phyloP scores from a whole-genome alignment of 495 filamentous ascomycete genomes.

The Aspergillus ostianus region DNA sequence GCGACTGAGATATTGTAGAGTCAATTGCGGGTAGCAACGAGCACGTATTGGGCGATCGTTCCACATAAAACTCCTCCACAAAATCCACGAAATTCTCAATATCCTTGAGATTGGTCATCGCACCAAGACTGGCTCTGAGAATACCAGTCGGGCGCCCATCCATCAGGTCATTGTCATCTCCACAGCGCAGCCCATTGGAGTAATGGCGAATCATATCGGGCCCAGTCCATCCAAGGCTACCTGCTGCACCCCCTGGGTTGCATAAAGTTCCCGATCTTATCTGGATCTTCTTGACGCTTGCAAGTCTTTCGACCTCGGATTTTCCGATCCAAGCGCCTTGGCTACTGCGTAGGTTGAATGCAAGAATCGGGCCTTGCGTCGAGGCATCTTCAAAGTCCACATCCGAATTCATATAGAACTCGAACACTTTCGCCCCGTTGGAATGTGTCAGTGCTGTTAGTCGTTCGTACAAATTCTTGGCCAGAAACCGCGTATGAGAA shows the following conservation, averaged over 20 bases:
- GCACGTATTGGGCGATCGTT: slow-evolving; percentile 34
- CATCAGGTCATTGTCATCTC: slow-evolving; percentile 76
- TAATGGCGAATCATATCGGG: slow-evolving; percentile 82
- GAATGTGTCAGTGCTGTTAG: slow-evolving; percentile 61
- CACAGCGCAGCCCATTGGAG: slow-evolving; percentile 74
- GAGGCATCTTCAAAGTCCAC: slow-evolving; percentile 39
- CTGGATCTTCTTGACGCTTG: slow-evolving; percentile 73
- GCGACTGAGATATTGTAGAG: slow-evolving; percentile 17
- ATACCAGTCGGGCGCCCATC: slow-evolving; percentile 83
- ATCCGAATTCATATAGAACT: slow-evolving; percentile 55
- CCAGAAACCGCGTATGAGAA: slow-evolving; percentile 70
- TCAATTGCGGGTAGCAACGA: slow-evolving; percentile 22
- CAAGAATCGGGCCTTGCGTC: slow-evolving; percentile 73
- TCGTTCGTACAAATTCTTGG: slow-evolving; percentile 54
- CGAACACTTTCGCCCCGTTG: slow-evolving; percentile 65
- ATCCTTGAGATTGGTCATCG: slow-evolving; percentile 81
- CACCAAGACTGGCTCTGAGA: slow-evolving; percentile 80
- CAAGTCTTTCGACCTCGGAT: slow-evolving; percentile 80
- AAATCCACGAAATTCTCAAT: slow-evolving; percentile 68
- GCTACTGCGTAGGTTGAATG: slow-evolving; percentile 75
- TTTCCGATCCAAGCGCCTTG: slow-evolving; percentile 73
- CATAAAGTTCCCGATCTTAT: slow-evolving; percentile 83
- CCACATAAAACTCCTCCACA: slow-evolving; percentile 73
- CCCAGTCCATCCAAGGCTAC: slow-evolving; percentile 62
- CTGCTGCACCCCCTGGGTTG: slow-evolving; percentile 83